These are phyloP conservation scores for Peniophora sp. DNA, from an alignment of 1,284 basidiomycete genomes.

Conservation along the genomic window DNA sequence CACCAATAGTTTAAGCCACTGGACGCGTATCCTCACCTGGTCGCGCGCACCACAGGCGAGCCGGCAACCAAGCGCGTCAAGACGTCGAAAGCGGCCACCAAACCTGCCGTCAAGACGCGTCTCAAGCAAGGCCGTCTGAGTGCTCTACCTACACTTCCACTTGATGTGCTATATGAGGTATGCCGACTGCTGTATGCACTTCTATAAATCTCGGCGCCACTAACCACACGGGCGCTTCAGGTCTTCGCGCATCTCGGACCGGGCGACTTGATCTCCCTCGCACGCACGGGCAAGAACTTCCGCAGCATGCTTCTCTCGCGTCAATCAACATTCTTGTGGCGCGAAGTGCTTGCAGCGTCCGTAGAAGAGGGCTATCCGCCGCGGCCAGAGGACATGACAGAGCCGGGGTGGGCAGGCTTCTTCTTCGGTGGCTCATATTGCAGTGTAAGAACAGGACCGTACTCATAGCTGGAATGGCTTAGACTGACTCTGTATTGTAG, in stretches of 20 bases:
- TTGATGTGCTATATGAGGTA: slow-evolving; percentile 1
- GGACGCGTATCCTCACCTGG: too few relatives aligned
- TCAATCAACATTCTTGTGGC: neutral
- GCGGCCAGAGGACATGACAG: neutral
- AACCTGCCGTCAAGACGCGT: neutral
- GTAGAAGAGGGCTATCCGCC: neutral
- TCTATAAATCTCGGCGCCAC: neutral
- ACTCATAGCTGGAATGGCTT: neutral
- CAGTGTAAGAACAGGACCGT: neutral
- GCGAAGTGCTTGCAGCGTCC: neutral
- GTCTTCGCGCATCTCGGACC: neutral
- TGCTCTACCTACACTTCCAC: neutral
- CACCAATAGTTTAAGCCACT: too few relatives aligned
- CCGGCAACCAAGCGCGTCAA: too few relatives aligned
- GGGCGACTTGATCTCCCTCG: neutral
- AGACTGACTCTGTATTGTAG: neutral
- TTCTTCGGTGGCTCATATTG: neutral
- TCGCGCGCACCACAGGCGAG: too few relatives aligned
- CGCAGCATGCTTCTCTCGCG: neutral
- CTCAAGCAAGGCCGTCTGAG: neutral
- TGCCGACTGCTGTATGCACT: neutral
- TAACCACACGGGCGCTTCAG: neutral
- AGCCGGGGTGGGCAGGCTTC: neutral
- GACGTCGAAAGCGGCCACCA: too few relatives aligned
- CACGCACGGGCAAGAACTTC: neutral